These are phyloP conservation scores for Acacia melanoxylon DNA, from an alignment of 306 rosid species.

Conservation along the genomic window DNA sequence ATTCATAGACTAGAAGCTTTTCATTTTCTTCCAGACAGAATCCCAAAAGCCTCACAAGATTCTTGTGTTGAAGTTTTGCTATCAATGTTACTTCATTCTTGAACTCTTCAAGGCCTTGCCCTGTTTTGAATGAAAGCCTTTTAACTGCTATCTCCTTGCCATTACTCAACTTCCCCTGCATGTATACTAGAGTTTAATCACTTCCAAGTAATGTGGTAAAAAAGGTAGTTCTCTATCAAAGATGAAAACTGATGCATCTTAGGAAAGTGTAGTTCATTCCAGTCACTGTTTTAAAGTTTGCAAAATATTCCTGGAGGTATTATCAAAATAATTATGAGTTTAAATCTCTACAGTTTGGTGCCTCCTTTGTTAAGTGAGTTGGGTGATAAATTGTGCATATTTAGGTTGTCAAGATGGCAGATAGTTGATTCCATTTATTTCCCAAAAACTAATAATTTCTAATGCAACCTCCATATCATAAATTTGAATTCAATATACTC, in stretches of 20 bases:
- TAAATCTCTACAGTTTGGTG: background rate
- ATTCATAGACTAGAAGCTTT: constrained; percentile 44
- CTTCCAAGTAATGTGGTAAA: background rate
- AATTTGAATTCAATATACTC: background rate
- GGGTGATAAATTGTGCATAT: background rate
- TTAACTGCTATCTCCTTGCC: constrained; percentile 42
- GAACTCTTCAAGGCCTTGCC: constrained; percentile 33
- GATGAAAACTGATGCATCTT: background rate
- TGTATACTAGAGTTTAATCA: background rate
- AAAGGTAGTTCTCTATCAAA: background rate
- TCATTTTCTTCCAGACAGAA: constrained; percentile 40
- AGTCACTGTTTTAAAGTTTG: background rate
- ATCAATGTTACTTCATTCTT: constrained; percentile 31
- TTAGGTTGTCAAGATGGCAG: background rate
- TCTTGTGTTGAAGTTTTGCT: constrained; percentile 40
- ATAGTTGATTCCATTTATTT: background rate
- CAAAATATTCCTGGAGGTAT: background rate
- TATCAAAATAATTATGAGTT: background rate
- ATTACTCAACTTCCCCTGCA: constrained; percentile 34
- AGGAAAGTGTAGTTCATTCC: background rate
- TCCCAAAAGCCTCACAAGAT: constrained; percentile 45
- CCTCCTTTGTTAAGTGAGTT: background rate
- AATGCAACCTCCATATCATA: background rate
- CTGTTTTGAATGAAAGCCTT: constrained; percentile 29
- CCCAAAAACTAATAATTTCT: background rate